phyloP scores from a whole-genome alignment of 2,329 filamentous ascomycete genomes.

The Thelonectria rubi region DNA sequence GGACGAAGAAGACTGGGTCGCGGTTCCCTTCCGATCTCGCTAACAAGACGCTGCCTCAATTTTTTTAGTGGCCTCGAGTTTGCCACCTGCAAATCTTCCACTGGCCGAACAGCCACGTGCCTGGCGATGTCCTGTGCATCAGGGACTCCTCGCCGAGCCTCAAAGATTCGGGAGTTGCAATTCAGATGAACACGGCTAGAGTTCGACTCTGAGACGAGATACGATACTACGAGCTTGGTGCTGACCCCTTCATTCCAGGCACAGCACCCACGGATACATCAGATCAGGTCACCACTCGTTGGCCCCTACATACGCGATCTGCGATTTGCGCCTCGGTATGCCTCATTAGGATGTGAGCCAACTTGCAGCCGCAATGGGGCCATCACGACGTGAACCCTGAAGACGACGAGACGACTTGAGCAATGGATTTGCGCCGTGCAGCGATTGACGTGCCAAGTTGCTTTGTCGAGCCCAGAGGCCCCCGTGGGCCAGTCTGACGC shows the following conservation, averaged over 20 bases:
- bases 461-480: not conserved
- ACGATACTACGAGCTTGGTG: not conserved
- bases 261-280: not conserved
- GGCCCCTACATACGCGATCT: not conserved
- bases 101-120: constrained; percentile 33
- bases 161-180: not conserved
- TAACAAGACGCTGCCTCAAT: not conserved
- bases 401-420: constrained; percentile 7
- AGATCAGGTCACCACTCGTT: not conserved
- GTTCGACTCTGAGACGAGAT: not conserved
- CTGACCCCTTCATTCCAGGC: not conserved
- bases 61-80: constrained; percentile 24
- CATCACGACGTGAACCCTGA: not conserved
- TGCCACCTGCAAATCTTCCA: constrained; percentile 24
- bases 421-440: constrained; percentile 8
- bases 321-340: constrained; percentile 15
- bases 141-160: constrained; percentile 23
- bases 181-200: too few species aligned
- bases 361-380: constrained; percentile 7
- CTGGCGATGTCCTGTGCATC: constrained; percentile 34
- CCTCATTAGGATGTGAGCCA: constrained; percentile 14
- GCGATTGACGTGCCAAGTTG: constrained; percentile 1
- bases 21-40: constrained; percentile 20
- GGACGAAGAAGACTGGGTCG: not conserved
- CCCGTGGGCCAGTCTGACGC: constrained; percentile 8